Evolutionary conservation across 768 basidiomycete genomes (phyloP).

Genomic region (Trametopsis cervina): DNA sequence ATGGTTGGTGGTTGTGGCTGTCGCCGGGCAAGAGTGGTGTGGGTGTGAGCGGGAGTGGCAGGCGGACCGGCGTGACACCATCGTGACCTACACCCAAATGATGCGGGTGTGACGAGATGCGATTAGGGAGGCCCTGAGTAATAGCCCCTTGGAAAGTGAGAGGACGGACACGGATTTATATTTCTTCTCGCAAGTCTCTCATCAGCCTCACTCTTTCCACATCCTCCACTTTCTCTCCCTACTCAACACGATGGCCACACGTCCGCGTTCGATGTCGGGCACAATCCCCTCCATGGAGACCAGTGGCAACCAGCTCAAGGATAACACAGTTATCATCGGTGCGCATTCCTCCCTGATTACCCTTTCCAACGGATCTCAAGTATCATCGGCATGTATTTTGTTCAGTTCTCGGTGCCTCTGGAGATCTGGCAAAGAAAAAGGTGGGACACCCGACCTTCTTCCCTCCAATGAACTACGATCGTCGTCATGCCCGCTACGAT

Average conservation of each 20-base stretch:
- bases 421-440: constrained; percentile 99
- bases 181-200: neutral
- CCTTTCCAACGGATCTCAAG: neutral
- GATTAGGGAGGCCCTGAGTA: constrained; percentile 1
- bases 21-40: neutral
- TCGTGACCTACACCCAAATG: constrained; percentile 4
- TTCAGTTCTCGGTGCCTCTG: constrained; percentile 89
- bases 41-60: constrained; percentile 4
- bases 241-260: constrained; percentile 22
- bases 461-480: no score
- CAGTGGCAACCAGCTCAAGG: constrained; percentile 61
- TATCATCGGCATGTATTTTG: neutral
- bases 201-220: constrained; percentile 1
- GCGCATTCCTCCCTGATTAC: no score
- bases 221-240: constrained; percentile 10
- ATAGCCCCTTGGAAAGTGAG: neutral
- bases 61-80: constrained; percentile 6
- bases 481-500: no score
- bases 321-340: constrained; percentile 90
- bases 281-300: constrained; percentile 89
- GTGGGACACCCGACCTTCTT: no score
- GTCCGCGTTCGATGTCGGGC: constrained; percentile 57
- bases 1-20: constrained; percentile 11
- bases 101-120: neutral
- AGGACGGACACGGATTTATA: constrained; percentile 12